Evolutionary conservation across 306 rosid genomes (phyloP), one percentile per base, ranked within the genome.

Genomic region (Prunus salicina): DNA sequence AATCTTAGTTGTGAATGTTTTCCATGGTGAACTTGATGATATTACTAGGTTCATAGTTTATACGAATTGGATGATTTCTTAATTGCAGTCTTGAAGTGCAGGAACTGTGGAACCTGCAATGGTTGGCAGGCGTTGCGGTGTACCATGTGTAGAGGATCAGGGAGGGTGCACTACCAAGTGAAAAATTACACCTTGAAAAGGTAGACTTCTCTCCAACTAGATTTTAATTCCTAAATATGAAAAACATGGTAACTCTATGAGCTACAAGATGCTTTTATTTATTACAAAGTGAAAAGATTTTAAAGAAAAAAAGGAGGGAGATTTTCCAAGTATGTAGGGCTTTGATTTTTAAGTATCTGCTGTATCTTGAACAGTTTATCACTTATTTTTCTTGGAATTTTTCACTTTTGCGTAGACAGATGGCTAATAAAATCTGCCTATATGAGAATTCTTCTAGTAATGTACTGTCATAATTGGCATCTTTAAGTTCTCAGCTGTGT

Each of bases 91-190:
- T 81, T 27, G 28, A 86, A 72, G 53, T 65, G 77, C 89, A 95
- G 99, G 85, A 78, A 92, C 76, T 95, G 99, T 79, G 67, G 32
- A 43, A 85, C 97, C 47, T 95, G 99, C 86, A 92, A 83, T 66
- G 98, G 98, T 76, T 95, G 99, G 99, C 92, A 87, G 84, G 99
- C 99, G 50, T 71, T 95, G 88, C 89, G 85, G 46, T 92, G 97
- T 77, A 92, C 92, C 19, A 85, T 87, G 96, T 95, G 98, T 83
- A 86, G 71, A 76, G 97, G 98, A 74, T 86, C 93, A 69, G 98
- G 98, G 71, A 88, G 78, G 87, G 97, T 95, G 86, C 91, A 86
- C 78, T 95, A 95, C 91, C 93, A 92, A 88, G 97, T 95, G 78
- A 92, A 90, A 82, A 92, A 82, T 84, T 90, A 77, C 84, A 46